These are phyloP conservation scores for Morella rubra DNA, from an alignment of 306 rosid species.

Conservation along the genomic window DNA sequence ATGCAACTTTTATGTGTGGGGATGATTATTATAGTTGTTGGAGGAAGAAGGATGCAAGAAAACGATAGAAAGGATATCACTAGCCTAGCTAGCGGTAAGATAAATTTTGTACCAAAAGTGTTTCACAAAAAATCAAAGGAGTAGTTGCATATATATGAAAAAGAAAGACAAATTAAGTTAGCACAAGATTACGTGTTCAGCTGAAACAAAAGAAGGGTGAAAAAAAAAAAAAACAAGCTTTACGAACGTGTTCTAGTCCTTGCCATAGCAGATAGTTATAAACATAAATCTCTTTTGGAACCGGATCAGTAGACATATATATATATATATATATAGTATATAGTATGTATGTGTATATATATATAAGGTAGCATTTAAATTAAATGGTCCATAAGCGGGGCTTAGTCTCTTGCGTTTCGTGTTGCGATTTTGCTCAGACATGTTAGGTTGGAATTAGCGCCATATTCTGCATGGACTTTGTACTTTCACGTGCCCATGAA, in stretches of 20 bases:
- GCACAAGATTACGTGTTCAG: slow-evolving; percentile 2
- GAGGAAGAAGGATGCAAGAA: slow-evolving; percentile 30
- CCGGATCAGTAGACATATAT: too few species aligned
- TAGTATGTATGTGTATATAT: too few species aligned
- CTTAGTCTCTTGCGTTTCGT: slow-evolving; percentile 19
- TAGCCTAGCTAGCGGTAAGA: neutral
- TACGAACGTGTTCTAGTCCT: neutral
- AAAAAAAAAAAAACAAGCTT: neutral
- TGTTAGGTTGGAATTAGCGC: slow-evolving; percentile 38
- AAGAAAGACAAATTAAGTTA: slow-evolving; percentile 10
- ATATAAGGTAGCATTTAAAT: neutral
- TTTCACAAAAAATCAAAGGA: slow-evolving; percentile 35
- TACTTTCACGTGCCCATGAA: slow-evolving; percentile 23
- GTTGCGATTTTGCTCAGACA: slow-evolving; percentile 20
- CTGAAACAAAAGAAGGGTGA: too few species aligned
- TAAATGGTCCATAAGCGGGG: neutral
- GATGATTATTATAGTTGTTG: slow-evolving; percentile 33
- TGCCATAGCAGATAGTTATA: neutral
- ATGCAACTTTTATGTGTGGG: slow-evolving; percentile 16
- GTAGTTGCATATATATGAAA: slow-evolving; percentile 34
- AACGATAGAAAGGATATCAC: slow-evolving; percentile 7
- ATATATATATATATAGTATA: too few species aligned
- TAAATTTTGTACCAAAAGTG: slow-evolving; percentile 37
- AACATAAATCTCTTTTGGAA: too few species aligned
- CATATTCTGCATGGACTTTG: slow-evolving; percentile 8